Base-by-base conservation (phyloP, 129 eudicot species). In the Artemisia argyi region DNA sequence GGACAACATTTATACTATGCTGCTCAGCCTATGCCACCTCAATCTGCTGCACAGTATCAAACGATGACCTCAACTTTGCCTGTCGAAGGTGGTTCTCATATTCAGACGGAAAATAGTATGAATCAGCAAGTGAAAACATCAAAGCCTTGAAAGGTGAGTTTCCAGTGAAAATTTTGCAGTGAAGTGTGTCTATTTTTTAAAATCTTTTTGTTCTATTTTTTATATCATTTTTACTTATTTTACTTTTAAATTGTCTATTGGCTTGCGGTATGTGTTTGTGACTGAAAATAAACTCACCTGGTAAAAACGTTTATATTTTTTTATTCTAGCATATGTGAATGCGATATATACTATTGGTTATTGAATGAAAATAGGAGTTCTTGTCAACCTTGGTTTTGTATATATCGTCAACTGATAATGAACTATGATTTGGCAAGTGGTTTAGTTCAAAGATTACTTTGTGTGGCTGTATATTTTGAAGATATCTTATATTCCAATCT, bases 31-130 rank as follows among this genome's bases (percentile, higher is more conserved):
- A 4, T 86, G 76, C 72, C 82, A 61, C 91, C 97, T 44, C 87
- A 85, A 61, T 42, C 87, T 76, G 79, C 88, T 75, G 90, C 96
- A 61, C 97, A 85, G 65, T 92, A 81, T 76, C 97, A 89, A 76
- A 89, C 91, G 54, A 58, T 86, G 73, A 50, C 82, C 20, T 78
- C 96, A 42, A 78, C 76, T 61, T 55, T 77, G 57, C 81, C 90
- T 30, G 97, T 69, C 51, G 80, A 88, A 73, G 80, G 13, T 26
- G 75, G 83, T 26, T 75, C 85, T 72, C 85, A 75, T 84, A 61
- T 73, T 56, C 85, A 84, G 16, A 44, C 84, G 7, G 97, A 91
- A 57, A 85, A 20, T 20, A 20, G 51, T 66, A 60, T 75, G 50
- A 83, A 79, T 78, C 94, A 80, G 77, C 92, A 84, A 68, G 78